A percentile compares a stretch with the other conserved stretches of the same genome.
Conservation (phyloP, 305 asterid species). For the Ilex paraguariensis region DNA sequence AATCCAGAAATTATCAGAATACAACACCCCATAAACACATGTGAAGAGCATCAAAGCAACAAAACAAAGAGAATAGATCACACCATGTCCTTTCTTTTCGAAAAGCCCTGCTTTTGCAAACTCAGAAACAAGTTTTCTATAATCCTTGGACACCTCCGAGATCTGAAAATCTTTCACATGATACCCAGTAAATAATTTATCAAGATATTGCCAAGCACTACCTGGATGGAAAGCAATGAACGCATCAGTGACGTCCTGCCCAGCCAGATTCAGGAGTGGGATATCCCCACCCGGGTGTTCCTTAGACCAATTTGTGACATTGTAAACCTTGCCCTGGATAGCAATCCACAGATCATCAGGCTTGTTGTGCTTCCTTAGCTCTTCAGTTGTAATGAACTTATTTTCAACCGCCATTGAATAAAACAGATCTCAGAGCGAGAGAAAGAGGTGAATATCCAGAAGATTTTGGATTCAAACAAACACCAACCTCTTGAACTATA, state of each 20-base stretch:
- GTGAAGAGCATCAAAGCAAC: constrained; percentile 13
- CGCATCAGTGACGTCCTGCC: constrained; percentile 37
- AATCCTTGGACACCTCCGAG: constrained; percentile 37
- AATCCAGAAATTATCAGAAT: constrained; percentile 14
- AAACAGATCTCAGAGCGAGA: too few relatives aligned
- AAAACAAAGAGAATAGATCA: constrained; percentile 20
- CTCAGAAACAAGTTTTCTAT: constrained; percentile 24
- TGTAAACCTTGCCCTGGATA: constrained; percentile 33
- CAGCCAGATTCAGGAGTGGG: constrained; percentile 28
- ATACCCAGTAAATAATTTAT: constrained; percentile 29
- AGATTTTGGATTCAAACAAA: too few relatives aligned
- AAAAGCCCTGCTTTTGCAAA: constrained; percentile 40
- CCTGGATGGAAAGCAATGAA: constrained; percentile 32
- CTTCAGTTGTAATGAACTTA: constrained; percentile 27
- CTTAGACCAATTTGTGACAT: constrained; percentile 37
- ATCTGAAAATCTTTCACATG: constrained; percentile 30
- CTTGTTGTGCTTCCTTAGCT: constrained; percentile 25
- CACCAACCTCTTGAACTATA: too few relatives aligned
- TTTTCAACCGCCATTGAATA: constrained; percentile 12
- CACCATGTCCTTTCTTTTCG: constrained; percentile 39
- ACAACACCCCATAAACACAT: constrained; percentile 21
- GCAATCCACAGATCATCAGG: constrained; percentile 35
- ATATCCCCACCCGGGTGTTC: constrained; percentile 41
- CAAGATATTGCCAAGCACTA: constrained; percentile 38
- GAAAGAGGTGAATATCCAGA: too few relatives aligned